Base-by-base conservation (phyloP, 2,329 filamentous ascomycete genomes). In the Arthrobotrys sphaeroides region DNA sequence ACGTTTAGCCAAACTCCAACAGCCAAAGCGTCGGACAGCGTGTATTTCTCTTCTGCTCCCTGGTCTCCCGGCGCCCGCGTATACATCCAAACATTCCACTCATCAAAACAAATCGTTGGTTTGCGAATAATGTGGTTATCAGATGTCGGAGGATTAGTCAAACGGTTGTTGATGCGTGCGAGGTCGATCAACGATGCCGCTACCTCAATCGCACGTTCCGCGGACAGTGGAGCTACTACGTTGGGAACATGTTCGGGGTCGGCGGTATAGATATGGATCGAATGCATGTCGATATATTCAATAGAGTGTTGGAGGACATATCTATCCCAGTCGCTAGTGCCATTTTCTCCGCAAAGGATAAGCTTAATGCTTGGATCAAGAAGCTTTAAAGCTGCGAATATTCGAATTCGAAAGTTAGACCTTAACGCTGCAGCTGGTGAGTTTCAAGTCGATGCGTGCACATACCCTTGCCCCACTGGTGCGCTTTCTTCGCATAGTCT, bases 51-150 rank as follows among this genome's bases (percentile, higher is more conserved):
- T 82, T 93, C 91, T 4, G 89, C 91, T 13, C 91, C 91, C 74
- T 87, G 82, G 79, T 90, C 88, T 13, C 91, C 91, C 0, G 90
- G 90, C 0, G 91, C 90, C 6, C 90, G 87, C 62, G 86, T 84
- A 0, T 90, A 90, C 79, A 92, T 90, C 91, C 91, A 94, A 6
- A 93, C 90, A 81, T 93, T 94, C 91, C 91, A 93, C 82, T 93
- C 91, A 81, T 94, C 91, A 80, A 93, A 93, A 84, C 91, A 93
- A 81, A 94, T 92, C 60, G 86, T 90, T 51, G 88, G 90, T 2
- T 86, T 84, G 2, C 87, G 86, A n/a, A 89, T 87, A 0, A 90
- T 86, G 42, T 84, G 83, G 10, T 13, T 62, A 31, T 67, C 70
- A 20, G 31, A 4, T 2, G 61, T 67, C 33, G 62, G 70, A 24